These are phyloP conservation scores for Rheum nobile DNA, from an alignment of 148 eudicot species.

Conservation along the genomic window DNA sequence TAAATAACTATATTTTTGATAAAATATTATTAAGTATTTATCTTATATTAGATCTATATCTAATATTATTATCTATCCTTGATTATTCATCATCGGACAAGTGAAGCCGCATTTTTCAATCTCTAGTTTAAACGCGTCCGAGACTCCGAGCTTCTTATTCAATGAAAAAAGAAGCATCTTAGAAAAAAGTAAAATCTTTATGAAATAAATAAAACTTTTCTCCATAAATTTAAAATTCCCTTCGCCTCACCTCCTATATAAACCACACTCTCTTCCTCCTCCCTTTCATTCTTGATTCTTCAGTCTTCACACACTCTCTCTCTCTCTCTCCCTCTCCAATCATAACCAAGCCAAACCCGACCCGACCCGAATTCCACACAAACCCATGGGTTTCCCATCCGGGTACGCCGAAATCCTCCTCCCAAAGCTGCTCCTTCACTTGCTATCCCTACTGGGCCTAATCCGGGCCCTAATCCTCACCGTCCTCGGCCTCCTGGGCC, in stretches of 20 bases:
- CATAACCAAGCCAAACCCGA: neutral
- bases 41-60: too few species aligned
- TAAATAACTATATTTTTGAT: too few species aligned
- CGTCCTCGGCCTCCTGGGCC: conserved; percentile 30
- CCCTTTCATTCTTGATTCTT: neutral
- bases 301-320: neutral
- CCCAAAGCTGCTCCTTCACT: conserved; percentile 41
- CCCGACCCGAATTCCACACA: conserved; percentile 3
- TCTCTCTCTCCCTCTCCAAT: too few species aligned
- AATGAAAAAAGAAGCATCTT: too few species aligned
- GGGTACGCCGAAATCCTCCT: conserved; percentile 40
- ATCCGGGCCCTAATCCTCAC: conserved; percentile 20
- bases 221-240: neutral
- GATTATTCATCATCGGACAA: too few species aligned
- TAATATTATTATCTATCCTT: too few species aligned
- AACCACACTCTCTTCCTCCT: neutral
- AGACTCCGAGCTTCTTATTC: too few species aligned
- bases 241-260: neutral
- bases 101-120: too few species aligned
- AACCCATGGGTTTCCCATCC: conserved; percentile 46
- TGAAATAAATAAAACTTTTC: neutral
- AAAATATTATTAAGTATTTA: too few species aligned
- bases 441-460: conserved; percentile 30
- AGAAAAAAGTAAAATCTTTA: too few species aligned
- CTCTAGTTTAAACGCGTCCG: too few species aligned